Evolutionary conservation across 192 early-diverging fungal species (phyloP), one percentile per base, ranked within the genome.

Genomic region (Entophlyctis helioformis): DNA sequence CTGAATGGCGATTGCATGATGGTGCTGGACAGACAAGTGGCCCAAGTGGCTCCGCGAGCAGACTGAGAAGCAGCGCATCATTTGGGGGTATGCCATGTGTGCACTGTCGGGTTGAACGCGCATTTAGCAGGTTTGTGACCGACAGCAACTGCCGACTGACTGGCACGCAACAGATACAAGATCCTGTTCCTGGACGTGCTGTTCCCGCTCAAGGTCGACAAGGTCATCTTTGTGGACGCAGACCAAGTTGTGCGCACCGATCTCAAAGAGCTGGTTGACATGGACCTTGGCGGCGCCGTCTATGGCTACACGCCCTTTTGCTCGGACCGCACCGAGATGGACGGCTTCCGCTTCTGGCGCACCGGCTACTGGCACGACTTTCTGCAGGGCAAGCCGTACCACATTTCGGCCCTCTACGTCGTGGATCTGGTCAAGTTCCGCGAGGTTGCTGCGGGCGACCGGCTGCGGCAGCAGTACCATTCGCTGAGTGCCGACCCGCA

Each of bases 291-390:
- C 29, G 92, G 91, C 6, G 89, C 89, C n/a, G 85, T 88, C 0
- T 96, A 96, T 48, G 95, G 91, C 27, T 96, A 91, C 62, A 89
- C 86, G 5, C 95, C 95, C 18, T 93, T 98, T 71, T 94, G 95
- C 57, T 77, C 88, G 44, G 82, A 85, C 50, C 77, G 95, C 24
- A 62, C 60, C 9, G 95, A 96, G 54, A 96, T 94, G 76, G 92
- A 98, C 48, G 89, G 88, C 2, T 96, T 87, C 61, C 69, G 95
- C 41, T 98, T 98, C 77, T 98, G 95, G 95, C 92, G 88, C 43
- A 62, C 80, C 25, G 95, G 95, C 0, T 98, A 91, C 61, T 98
- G 95, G 95, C 71, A 80, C 46, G 76, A 84, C 33, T 89, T 93
- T 56, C 61, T 98, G 44, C 64, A 56, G 33, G 86, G 80, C 13